These are phyloP conservation scores for Penicillium goetzii DNA, from an alignment of 495 filamentous ascomycete species.

Conservation along the genomic window DNA sequence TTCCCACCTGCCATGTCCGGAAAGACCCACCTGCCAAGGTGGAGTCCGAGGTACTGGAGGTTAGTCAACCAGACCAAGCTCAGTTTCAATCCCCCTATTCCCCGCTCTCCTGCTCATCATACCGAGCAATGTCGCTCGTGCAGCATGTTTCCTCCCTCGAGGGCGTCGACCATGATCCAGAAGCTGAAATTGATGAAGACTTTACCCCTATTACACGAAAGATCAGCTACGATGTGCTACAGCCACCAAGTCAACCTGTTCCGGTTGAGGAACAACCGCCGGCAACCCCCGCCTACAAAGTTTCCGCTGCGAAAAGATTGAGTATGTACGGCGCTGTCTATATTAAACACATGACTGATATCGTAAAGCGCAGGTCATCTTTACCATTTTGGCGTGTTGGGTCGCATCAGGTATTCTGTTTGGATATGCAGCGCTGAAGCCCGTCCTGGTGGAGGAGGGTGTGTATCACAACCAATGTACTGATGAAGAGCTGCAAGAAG, in stretches of 20 bases:
- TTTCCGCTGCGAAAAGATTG: conserved; percentile 14
- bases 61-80: neutral
- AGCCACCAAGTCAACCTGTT: conserved; percentile 9
- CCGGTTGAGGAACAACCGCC: conserved; percentile 14
- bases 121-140: conserved; percentile 43
- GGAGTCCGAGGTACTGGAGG: neutral
- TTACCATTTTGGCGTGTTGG: conserved; percentile 26
- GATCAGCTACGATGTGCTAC: conserved; percentile 27
- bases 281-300: conserved; percentile 20
- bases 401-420: conserved; percentile 64
- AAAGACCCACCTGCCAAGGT: neutral
- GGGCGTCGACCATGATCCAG: conserved; percentile 43
- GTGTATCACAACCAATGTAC: conserved; percentile 59
- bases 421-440: conserved; percentile 74
- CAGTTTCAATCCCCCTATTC: neutral
- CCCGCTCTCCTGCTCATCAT: conserved; percentile 23
- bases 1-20: neutral
- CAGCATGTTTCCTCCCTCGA: conserved; percentile 48
- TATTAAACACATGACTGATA: neutral
- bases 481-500: conserved; percentile 43
- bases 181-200: conserved; percentile 24
- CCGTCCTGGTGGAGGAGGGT: conserved; percentile 66
- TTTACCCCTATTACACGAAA: conserved; percentile 13
- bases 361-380: conserved; percentile 19
- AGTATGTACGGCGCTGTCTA: conserved; percentile 12